Percentiles rank a stretch among this genome's conserved stretches.
Conservation (phyloP, 495 filamentous ascomycete species). For the Terfezia boudieri region DNA sequence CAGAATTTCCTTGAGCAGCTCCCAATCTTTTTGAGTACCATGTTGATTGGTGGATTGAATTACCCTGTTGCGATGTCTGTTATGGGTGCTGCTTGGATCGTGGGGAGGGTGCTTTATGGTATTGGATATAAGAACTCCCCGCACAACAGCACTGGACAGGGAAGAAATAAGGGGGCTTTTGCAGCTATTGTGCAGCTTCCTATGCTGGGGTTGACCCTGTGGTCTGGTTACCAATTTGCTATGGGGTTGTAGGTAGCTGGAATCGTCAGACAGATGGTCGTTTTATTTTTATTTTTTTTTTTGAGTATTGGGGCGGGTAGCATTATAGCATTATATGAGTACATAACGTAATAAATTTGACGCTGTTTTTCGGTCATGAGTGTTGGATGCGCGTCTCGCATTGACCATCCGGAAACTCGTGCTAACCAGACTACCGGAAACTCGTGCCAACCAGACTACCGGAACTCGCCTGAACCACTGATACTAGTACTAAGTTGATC, state of each 20-base stretch:
- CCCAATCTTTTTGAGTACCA: constrained; percentile 31
- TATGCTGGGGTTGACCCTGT: background rate
- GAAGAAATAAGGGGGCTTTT: constrained; percentile 22
- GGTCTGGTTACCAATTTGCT: background rate
- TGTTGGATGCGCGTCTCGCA: too few species aligned
- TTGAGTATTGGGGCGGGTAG: too few species aligned
- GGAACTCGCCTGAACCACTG: too few species aligned
- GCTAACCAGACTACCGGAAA: too few species aligned
- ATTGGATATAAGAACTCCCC: constrained; percentile 34
- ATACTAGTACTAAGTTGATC: too few species aligned
- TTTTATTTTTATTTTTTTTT: too few species aligned
- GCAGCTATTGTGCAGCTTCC: background rate
- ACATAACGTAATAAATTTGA: too few species aligned
- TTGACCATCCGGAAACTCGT: too few species aligned
- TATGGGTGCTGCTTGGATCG: constrained; percentile 34
- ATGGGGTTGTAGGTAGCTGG: background rate
- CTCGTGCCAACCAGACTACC: too few species aligned
- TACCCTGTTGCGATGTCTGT: constrained; percentile 33
- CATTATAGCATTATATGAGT: too few species aligned
- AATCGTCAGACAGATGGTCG: too few species aligned
- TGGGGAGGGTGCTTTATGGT: constrained; percentile 31
- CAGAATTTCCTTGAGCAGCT: constrained; percentile 47
- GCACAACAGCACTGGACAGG: constrained; percentile 26
- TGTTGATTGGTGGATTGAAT: constrained; percentile 32
- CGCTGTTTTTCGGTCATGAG: too few species aligned